These are phyloP conservation scores for Solanum tarapatanum DNA, from an alignment of 257 asterid genomes.

Conservation along the genomic window DNA sequence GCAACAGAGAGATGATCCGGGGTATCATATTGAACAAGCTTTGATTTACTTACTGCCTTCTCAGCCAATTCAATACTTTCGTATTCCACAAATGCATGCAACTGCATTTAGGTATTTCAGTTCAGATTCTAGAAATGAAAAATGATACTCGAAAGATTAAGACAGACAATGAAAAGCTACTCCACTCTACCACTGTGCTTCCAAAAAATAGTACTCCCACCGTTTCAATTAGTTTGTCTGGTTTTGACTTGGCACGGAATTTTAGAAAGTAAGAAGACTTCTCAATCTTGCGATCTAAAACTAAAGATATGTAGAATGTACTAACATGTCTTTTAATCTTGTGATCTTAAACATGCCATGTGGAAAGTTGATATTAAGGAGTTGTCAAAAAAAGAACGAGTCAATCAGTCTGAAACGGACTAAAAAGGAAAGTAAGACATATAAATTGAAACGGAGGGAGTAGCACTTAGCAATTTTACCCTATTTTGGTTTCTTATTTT, in stretches of 20 bases:
- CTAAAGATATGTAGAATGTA: not conserved
- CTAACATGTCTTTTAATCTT: not conserved
- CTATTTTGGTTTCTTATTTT: not conserved
- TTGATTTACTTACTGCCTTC: constrained; percentile 49
- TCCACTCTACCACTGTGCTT: not conserved
- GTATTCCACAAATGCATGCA: constrained; percentile 91
- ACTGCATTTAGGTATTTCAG: constrained; percentile 27
- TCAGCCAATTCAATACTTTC: constrained; percentile 73
- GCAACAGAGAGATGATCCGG: not conserved
- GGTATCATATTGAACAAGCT: not conserved
- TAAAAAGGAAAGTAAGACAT: not conserved
- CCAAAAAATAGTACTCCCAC: not conserved
- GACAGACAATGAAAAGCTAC: not conserved
- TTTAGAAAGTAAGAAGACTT: not conserved
- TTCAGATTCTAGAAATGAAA: constrained; percentile 5
- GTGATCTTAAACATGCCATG: not conserved
- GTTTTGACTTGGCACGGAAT: not conserved
- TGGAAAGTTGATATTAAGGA: no score
- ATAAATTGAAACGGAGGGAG: not conserved
- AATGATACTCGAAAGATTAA: not conserved
- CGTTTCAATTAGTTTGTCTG: not conserved
- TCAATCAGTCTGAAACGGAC: not conserved
- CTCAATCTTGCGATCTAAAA: not conserved
- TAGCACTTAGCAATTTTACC: not conserved
- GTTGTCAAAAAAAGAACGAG: not conserved